phyloP scores from a whole-genome alignment of 768 basidiomycete species.

The Mrakia hoshinonis region DNA sequence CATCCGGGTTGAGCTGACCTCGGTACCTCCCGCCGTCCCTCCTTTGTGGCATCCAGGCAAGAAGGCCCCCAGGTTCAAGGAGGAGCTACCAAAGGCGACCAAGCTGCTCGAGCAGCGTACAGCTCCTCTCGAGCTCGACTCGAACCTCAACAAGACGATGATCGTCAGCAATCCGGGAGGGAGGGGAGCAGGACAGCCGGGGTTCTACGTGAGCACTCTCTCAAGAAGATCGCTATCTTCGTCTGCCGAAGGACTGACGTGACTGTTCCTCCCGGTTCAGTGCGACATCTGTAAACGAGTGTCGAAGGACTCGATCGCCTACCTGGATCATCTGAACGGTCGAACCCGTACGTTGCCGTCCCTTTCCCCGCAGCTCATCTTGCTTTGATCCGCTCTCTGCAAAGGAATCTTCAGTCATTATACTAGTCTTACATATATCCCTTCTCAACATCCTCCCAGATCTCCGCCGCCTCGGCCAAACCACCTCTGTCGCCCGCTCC shows the following conservation, averaged over 20 bases:
- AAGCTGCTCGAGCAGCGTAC: slow-evolving; percentile 87
- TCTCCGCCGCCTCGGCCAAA: slow-evolving; percentile 87
- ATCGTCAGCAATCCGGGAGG: slow-evolving; percentile 74
- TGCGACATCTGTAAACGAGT: slow-evolving; percentile 86
- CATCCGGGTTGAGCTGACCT: not conserved
- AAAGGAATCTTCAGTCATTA: no score
- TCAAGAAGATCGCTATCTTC: not conserved
- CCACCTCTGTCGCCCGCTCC: slow-evolving; percentile 79
- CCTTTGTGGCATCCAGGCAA: slow-evolving; percentile 53
- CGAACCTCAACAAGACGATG: slow-evolving; percentile 90
- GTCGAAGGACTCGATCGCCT: slow-evolving; percentile 86
- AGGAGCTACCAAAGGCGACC: slow-evolving; percentile 82
- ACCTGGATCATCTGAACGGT: slow-evolving; percentile 92
- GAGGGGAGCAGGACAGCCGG: slow-evolving; percentile 79
- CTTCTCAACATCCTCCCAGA: slow-evolving; percentile 48
- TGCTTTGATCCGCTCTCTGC: not conserved
- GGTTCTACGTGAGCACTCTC: slow-evolving; percentile 54
- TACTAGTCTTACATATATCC: no score
- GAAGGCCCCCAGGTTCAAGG: slow-evolving; percentile 41
- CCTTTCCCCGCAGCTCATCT: not conserved
- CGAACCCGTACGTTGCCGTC: slow-evolving; percentile 63
- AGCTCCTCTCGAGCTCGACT: slow-evolving; percentile 74
- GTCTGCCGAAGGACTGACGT: not conserved
- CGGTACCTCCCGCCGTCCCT: not conserved
- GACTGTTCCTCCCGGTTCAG: no score